Evolutionary conservation across 495 filamentous ascomycete species (phyloP).

Genomic region (Penicillium ochrochloron): DNA sequence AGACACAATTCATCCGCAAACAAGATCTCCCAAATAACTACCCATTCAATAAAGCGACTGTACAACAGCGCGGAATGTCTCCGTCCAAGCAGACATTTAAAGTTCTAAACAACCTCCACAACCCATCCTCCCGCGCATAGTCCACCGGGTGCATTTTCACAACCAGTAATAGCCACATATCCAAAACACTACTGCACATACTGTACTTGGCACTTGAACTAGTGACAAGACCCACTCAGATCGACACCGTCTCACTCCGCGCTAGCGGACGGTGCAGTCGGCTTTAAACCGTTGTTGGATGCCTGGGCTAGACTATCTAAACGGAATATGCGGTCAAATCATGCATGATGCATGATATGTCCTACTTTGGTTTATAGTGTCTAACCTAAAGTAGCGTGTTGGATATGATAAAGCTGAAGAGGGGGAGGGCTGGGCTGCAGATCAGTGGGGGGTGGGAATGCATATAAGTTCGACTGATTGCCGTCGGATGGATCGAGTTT

Average conservation of each 20-base stretch:
- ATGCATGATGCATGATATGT: not conserved
- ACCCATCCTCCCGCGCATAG: no score
- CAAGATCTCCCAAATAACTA: not conserved
- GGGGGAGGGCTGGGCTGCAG: not conserved
- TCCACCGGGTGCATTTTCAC: not conserved
- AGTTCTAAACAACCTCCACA: no score
- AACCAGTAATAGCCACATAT: not conserved
- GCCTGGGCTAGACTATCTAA: not conserved
- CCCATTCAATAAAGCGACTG: no score
- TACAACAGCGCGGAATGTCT: not conserved
- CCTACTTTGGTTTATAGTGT: not conserved
- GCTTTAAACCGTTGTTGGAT: not conserved
- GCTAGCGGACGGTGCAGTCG: not conserved
- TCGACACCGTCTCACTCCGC: not conserved
- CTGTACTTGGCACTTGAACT: not conserved
- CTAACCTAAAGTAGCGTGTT: not conserved
- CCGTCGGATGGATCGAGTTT: not conserved
- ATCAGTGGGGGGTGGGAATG: not conserved
- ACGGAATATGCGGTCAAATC: not conserved
- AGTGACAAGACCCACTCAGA: not conserved
- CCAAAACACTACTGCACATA: not conserved
- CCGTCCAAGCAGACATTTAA: not conserved
- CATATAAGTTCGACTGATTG: conserved; percentile 5
- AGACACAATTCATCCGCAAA: no score
- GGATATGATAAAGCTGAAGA: not conserved